A percentile compares a stretch with the other conserved stretches of the same genome.
Evolutionary conservation across 2,329 filamentous ascomycete genomes (phyloP).

Genomic region (Nigrograna mackinnonii): DNA sequence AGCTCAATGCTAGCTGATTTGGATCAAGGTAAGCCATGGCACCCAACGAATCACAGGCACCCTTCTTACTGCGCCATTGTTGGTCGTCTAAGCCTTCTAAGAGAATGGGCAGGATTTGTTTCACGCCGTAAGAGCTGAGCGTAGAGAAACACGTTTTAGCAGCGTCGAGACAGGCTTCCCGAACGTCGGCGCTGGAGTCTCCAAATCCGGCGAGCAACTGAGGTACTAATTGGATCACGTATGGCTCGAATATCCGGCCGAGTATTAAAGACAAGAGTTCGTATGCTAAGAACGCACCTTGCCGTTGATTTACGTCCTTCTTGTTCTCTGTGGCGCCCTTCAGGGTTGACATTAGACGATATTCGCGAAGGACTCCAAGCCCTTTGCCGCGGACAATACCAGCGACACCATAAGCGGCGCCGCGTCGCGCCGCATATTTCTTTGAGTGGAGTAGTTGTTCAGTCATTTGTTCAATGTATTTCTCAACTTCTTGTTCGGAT

Average conservation of each 20-base stretch:
- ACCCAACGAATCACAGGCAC: constrained; percentile 92
- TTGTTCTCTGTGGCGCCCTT: constrained; percentile 90
- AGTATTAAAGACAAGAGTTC: constrained; percentile 87
- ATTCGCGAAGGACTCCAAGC: constrained; percentile 78
- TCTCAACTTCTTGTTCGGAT: constrained; percentile 74
- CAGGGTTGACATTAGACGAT: constrained; percentile 81
- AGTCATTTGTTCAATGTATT: constrained; percentile 80
- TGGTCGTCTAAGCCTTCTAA: constrained; percentile 90
- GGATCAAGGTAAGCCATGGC: constrained; percentile 99
- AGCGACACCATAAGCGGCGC: constrained; percentile 91
- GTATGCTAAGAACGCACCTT: constrained; percentile 86
- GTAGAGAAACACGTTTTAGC: constrained; percentile 93
- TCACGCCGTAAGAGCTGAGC: constrained; percentile 93
- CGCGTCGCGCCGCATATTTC: constrained; percentile 89
- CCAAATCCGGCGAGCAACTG: constrained; percentile 89
- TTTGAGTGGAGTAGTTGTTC: constrained; percentile 84
- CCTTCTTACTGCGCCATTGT: constrained; percentile 98
- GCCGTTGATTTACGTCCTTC: constrained; percentile 85
- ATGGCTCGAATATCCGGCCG: constrained; percentile 90
- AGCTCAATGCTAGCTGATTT: constrained; percentile 85
- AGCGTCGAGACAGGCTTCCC: constrained; percentile 89
- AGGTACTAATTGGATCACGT: constrained; percentile 93
- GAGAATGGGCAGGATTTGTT: constrained; percentile 88
- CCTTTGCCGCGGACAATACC: constrained; percentile 90
- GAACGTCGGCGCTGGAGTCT: constrained; percentile 83